Conservation (phyloP, 2,329 filamentous ascomycete genomes). For the Apiospora saccharicola region DNA sequence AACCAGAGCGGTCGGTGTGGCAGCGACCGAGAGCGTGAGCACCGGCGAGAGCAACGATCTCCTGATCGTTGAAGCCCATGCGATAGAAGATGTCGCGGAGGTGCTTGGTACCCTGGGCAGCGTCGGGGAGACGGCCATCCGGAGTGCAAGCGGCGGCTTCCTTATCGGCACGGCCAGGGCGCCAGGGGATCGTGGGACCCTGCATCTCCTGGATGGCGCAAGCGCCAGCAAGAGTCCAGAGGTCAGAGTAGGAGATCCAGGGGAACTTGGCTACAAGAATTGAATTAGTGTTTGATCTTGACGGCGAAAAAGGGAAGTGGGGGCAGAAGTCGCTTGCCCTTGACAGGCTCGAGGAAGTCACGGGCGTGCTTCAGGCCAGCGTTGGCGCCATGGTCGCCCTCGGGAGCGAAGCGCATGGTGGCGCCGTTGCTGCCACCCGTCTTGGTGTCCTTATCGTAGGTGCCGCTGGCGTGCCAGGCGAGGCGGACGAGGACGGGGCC, state of each 20-base stretch:
- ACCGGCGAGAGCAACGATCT: conserved; percentile 90
- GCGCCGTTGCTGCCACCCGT: conserved; percentile 96
- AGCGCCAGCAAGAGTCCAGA: conserved; percentile 92
- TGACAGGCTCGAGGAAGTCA: conserved; percentile 88
- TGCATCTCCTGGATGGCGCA: conserved; percentile 94
- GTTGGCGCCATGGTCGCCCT: conserved; percentile 91
- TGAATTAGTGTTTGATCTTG: conserved; percentile 29
- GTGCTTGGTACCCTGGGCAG: conserved; percentile 77
- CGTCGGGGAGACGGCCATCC: conserved; percentile 87
- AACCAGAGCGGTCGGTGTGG: conserved; percentile 89
- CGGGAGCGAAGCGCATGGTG: conserved; percentile 94
- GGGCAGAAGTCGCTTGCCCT: conserved; percentile 62
- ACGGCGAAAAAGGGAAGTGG: background rate
- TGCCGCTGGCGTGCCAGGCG: conserved; percentile 94
- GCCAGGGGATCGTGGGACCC: conserved; percentile 85
- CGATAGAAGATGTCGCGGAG: conserved; percentile 91
- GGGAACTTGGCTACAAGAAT: conserved; percentile 74
- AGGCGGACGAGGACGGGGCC: conserved; percentile 89
- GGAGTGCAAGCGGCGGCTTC: conserved; percentile 89
- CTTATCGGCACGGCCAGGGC: conserved; percentile 82
- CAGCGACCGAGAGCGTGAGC: conserved; percentile 89
- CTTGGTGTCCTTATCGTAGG: conserved; percentile 85
- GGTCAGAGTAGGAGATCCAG: conserved; percentile 95
- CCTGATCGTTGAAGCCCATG: conserved; percentile 97
- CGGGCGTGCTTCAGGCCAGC: conserved; percentile 86